Conservation (phyloP, 768 basidiomycete species). For the Gloeostereum incarnatum region DNA sequence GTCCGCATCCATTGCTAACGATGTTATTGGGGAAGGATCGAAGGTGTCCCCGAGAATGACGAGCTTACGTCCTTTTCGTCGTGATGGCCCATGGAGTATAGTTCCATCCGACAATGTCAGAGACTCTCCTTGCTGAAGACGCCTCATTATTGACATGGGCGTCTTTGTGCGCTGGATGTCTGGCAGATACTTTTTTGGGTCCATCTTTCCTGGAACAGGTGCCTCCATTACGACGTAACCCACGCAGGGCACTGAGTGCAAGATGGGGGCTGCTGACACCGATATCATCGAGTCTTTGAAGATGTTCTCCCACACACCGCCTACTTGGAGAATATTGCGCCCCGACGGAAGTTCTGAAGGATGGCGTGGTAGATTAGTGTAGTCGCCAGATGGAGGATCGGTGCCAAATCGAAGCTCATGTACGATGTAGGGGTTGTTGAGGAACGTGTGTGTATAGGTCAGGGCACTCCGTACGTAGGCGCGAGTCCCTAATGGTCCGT, state of each 20-base stretch:
- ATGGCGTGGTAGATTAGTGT: constrained; percentile 35
- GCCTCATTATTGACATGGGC: constrained; percentile 57
- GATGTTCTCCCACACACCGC: constrained; percentile 61
- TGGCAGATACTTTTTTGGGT: constrained; percentile 57
- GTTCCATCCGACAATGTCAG: constrained; percentile 67
- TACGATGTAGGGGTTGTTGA: constrained; percentile 64
- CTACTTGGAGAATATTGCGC: constrained; percentile 47
- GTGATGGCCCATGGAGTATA: constrained; percentile 54
- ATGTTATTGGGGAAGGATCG: constrained; percentile 60
- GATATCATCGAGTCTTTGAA: constrained; percentile 46
- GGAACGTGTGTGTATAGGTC: constrained; percentile 56
- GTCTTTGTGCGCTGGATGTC: constrained; percentile 63
- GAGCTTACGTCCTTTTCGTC: constrained; percentile 63
- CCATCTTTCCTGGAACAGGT: constrained; percentile 68
- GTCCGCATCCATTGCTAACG: constrained; percentile 56
- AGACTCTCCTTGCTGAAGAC: constrained; percentile 54
- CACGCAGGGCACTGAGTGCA: constrained; percentile 73
- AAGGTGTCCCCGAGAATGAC: constrained; percentile 81
- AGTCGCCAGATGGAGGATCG: constrained; percentile 47
- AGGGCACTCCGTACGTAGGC: constrained; percentile 69
- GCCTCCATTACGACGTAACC: constrained; percentile 71
- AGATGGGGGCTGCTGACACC: constrained; percentile 70
- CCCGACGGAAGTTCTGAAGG: constrained; percentile 49
- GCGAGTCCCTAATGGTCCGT: constrained; percentile 78
- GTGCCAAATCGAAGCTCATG: constrained; percentile 68